Conservation (phyloP, 306 rosid species). For the Inga laurina region DNA sequence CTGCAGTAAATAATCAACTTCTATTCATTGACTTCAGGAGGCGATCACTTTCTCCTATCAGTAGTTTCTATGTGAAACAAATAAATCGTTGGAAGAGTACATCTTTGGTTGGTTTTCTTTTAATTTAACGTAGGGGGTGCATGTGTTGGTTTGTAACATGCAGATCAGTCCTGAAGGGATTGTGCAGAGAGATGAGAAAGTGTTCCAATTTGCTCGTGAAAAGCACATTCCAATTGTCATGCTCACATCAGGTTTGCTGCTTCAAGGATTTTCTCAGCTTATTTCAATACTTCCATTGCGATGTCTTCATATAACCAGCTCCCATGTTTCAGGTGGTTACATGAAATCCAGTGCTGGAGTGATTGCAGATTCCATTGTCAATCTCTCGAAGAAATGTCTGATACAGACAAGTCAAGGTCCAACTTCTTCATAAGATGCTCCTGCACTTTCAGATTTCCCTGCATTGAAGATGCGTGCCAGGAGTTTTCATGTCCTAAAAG, state of each 20-base stretch:
- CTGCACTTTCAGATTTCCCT: conserved; percentile 9
- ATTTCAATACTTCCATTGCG: conserved; percentile 5
- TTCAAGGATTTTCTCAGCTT: background rate
- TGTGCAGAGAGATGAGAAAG: conserved; percentile 83
- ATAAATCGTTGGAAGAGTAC: background rate
- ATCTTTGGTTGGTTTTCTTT: conserved; percentile 23
- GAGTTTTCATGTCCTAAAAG: conserved; percentile 19
- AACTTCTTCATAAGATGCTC: conserved; percentile 22
- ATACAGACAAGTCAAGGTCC: conserved; percentile 50
- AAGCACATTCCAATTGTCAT: conserved; percentile 82
- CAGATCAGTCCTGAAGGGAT: conserved; percentile 93
- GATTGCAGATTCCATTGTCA: conserved; percentile 81
- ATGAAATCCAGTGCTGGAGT: conserved; percentile 91
- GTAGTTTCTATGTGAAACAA: conserved; percentile 15
- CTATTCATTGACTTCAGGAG: conserved; percentile 16
- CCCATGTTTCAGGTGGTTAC: conserved; percentile 80
- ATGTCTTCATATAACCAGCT: background rate
- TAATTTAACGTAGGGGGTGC: conserved; percentile 19
- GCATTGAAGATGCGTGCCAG: background rate
- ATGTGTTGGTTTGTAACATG: conserved; percentile 31
- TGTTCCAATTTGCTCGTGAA: conserved; percentile 74
- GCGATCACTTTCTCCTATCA: conserved; percentile 22
- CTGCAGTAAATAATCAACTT: conserved; percentile 24
- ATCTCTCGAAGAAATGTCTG: conserved; percentile 68
- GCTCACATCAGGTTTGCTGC: conserved; percentile 87